Evolutionary conservation across 2,329 filamentous ascomycete species (phyloP).

Genomic region (Apiospora hydei): DNA sequence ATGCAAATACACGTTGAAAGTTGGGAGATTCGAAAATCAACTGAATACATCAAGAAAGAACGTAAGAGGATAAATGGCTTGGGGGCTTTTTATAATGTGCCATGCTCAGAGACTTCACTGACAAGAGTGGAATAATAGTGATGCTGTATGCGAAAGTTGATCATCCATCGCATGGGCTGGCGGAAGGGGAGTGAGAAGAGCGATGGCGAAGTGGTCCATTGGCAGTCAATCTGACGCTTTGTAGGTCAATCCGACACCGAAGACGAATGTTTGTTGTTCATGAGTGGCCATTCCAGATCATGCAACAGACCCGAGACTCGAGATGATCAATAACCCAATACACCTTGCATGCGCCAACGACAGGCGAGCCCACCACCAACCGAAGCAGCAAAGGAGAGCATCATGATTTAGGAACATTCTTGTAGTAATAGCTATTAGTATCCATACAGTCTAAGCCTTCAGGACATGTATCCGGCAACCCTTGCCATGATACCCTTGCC

Average conservation of each 20-base stretch:
- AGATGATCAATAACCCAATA: not conserved
- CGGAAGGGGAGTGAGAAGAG: not conserved
- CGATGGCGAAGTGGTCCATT: not conserved
- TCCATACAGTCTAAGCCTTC: conserved; percentile 7
- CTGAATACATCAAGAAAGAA: not conserved
- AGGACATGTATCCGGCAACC: not conserved
- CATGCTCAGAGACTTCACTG: not conserved
- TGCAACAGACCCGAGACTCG: not conserved
- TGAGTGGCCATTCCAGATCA: not conserved
- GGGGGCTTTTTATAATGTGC: not conserved
- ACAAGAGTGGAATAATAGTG: not conserved
- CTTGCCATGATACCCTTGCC: not conserved
- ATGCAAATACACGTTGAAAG: not conserved
- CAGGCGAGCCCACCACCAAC: not conserved
- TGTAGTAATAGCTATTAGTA: conserved; percentile 4
- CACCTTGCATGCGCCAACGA: not conserved
- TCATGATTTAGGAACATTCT: not conserved
- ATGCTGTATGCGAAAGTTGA: not conserved
- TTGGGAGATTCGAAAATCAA: not conserved
- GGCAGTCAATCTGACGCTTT: not conserved
- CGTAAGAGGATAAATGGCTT: not conserved
- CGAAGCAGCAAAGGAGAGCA: not conserved
- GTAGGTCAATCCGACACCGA: not conserved
- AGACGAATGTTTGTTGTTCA: not conserved
- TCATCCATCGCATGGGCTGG: not conserved